Evolutionary conservation across 2,329 filamentous ascomycete genomes (phyloP).

Genomic region (Diaporthe velutina): DNA sequence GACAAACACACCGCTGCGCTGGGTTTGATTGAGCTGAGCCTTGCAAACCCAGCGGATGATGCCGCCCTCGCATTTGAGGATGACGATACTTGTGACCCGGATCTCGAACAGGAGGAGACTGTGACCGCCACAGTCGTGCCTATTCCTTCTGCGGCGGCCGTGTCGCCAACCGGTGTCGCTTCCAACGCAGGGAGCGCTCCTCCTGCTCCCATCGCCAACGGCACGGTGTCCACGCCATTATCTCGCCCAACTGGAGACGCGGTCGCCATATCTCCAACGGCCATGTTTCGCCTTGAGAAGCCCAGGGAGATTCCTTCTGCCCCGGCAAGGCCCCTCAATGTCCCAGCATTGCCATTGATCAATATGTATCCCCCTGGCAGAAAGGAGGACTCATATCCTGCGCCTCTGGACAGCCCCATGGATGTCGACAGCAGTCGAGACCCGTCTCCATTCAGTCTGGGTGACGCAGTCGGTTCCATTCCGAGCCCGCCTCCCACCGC

Average conservation of each 20-base stretch:
- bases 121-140: slow-evolving; percentile 31
- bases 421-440: background rate
- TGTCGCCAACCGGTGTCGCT: background rate
- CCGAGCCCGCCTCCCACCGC: too few relatives aligned
- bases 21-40: background rate
- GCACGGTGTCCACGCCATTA: background rate
- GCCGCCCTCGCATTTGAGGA: slow-evolving; percentile 7
- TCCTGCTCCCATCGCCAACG: slow-evolving; percentile 12
- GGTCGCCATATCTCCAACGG: background rate
- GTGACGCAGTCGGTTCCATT: rapidly evolving
- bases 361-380: background rate
- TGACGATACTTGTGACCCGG: slow-evolving; percentile 36
- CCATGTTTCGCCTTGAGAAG: background rate
- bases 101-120: slow-evolving; percentile 33
- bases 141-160: slow-evolving; percentile 6
- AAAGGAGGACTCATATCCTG: background rate
- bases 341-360: background rate
- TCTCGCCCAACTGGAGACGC: background rate
- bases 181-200: slow-evolving; percentile 15
- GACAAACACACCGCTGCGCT: background rate
- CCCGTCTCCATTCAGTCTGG: background rate
- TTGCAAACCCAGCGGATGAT: slow-evolving; percentile 19
- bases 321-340: background rate
- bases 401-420: background rate
- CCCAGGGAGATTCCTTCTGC: too few relatives aligned